Base-by-base conservation (phyloP, 148 eudicot genomes). In the Dianthus caryophyllus region DNA sequence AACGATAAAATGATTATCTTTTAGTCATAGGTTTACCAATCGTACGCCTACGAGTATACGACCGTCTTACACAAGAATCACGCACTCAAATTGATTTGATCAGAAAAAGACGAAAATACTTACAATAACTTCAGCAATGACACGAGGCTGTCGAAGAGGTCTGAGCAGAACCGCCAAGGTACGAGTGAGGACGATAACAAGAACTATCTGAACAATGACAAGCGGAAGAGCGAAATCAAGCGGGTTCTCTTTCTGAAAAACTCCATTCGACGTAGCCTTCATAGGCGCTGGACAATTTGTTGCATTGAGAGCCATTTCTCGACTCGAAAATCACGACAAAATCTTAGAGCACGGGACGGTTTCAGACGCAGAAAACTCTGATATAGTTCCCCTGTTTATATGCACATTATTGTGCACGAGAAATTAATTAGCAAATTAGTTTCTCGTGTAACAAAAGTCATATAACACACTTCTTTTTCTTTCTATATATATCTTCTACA, bases 71-170 rank as follows among this genome's bases (percentile, higher is more conserved):
- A n/a, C n/a, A n/a, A n/a, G n/a, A n/a, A n/a, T n/a, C n/a, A n/a
- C n/a, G n/a, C n/a, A n/a, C n/a, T n/a, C n/a, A n/a, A n/a, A 33
- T 33, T 2, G 38, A 33, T 33, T 33, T 3, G 3, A 33, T 7
- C 3, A 33, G 38, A 52, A 62, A 2, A 47, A 12, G 29, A 69
- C 2, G 33, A 3, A n/a, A 13, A 48, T 27, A 83, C 94, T 84
- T 83, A 89, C 96, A 63, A 87, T 66, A 66, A 89, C 80, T 80
- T 89, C 96, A 5, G 93, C 93, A 27, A 89, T 79, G 17, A 89
- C 96, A 47, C 92, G 89, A 67, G 96, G 96, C 77, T 89, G 96
- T 21, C 96, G 76, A 17, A 89, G 66, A n/a, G 96, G 96, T 63
- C 65, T 77, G 16, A 89, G 82, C 66, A 87, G 56, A 65, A 80